Base-by-base conservation (phyloP, 2,329 filamentous ascomycete genomes). In the Leptosphaerulina australis region DNA sequence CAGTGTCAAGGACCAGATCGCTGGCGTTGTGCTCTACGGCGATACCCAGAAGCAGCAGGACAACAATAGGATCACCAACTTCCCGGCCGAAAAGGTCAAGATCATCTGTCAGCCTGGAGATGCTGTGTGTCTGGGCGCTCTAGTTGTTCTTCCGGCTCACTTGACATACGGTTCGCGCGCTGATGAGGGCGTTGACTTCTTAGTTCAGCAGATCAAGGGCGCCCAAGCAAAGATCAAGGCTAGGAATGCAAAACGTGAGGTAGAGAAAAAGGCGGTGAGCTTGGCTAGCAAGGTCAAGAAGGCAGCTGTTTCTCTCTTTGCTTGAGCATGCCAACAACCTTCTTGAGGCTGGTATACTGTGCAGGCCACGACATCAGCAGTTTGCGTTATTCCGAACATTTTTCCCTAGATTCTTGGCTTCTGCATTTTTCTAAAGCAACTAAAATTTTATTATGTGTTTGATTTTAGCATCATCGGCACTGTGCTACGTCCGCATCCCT, bases 81-180 rank as follows among this genome's bases (percentile, higher is more conserved):
- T 76, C 56, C 71, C 73, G n/a, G 58, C 68, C 37, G 68, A 67
- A 1, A 76, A 80, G 58, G 71, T 74, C 3, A 73, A 79, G 58
- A 77, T 79, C 15, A 76, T 78, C 28, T 83, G 81, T 51, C 75
- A 79, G 22, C 35, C 55, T 3, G 80, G 77, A 0, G 81, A 84
- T 55, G 68, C 76, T 8, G 80, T 84, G 5, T 84, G 81, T 50
- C 44, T 64, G 3, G 77, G 80, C 25, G 77, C 76, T 0, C 60
- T 75, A 17, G 68, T 53, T 0, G 60, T 73, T 11, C 30, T 62
- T 33, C 61, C 68, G 10, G 53, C 66, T 5, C 68, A 71, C 49
- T 51, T 71, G 49, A 67, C 65, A 5, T 71, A 71, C 44, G 66
- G 67, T 4, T 8, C 25, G 10, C 52, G 65, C 17, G 68, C 66